phyloP scores from a whole-genome alignment of 108 stramenopile genomes.

The Fragilaria crotonensis region DNA sequence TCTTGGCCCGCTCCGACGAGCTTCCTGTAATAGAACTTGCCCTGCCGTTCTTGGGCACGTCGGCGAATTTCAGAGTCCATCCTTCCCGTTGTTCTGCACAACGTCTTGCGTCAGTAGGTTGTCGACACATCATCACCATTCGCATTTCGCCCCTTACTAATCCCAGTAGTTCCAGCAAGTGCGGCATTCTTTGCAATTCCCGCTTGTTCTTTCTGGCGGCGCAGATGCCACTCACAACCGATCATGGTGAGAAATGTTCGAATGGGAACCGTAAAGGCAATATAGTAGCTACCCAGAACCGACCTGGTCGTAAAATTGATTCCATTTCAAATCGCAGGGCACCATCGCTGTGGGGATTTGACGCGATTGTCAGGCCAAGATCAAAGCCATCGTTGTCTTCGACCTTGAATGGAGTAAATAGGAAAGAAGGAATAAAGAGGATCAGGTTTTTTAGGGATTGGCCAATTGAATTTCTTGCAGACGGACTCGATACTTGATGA shows the following conservation, averaged over 20 bases:
- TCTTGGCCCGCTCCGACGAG: no score
- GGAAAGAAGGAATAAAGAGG: constrained; percentile 80
- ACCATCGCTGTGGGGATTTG: constrained; percentile 66
- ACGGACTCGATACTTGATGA: constrained; percentile 11
- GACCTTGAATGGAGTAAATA: constrained; percentile 71
- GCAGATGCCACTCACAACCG: constrained; percentile 68
- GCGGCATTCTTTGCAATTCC: no score
- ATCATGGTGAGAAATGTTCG: constrained; percentile 80
- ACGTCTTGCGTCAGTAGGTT: no score
- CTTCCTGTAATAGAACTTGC: no score
- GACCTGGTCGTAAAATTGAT: constrained; percentile 71
- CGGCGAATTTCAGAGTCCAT: no score
- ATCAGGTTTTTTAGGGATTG: constrained; percentile 34
- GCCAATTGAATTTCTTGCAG: constrained; percentile 5
- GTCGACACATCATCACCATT: no score
- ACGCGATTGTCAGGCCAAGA: constrained; percentile 71
- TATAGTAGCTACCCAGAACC: constrained; percentile 81
- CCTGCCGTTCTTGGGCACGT: no score
- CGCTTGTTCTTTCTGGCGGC: constrained; percentile 70
- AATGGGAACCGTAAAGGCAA: constrained; percentile 80
- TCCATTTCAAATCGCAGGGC: constrained; percentile 76
- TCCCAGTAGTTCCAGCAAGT: no score
- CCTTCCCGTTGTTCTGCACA: no score
- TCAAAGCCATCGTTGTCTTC: constrained; percentile 78
- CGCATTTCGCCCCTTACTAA: no score